phyloP scores from a whole-genome alignment of 768 basidiomycete species.

The Lyophyllum decastes region DNA sequence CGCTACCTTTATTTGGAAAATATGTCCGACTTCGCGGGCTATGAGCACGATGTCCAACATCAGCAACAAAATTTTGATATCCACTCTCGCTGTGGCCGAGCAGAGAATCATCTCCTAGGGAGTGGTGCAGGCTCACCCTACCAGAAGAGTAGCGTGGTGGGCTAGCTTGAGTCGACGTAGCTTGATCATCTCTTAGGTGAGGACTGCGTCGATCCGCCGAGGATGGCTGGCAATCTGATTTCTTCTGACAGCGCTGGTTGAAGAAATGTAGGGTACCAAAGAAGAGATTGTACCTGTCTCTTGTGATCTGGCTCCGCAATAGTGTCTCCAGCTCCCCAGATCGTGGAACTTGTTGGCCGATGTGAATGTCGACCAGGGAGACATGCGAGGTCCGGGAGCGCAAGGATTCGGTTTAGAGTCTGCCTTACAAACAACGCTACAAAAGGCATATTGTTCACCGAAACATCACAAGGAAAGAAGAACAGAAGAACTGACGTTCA shows the following conservation, averaged over 20 bases:
- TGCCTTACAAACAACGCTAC: slow-evolving; percentile 37
- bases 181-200: no score
- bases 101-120: neutral
- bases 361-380: slow-evolving; percentile 22
- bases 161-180: neutral
- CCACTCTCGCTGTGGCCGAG: neutral
- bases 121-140: neutral
- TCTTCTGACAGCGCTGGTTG: neutral
- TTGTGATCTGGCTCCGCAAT: neutral
- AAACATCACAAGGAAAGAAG: neutral
- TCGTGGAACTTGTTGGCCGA: neutral
- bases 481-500: slow-evolving; percentile 37
- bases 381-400: slow-evolving; percentile 45
- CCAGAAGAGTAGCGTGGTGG: neutral
- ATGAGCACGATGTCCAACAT: neutral
- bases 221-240: neutral
- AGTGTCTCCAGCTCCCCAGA: neutral
- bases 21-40: neutral
- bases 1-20: neutral
- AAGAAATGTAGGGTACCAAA: neutral
- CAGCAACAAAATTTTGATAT: neutral
- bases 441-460: neutral
- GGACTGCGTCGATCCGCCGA: neutral
- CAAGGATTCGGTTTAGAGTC: slow-evolving; percentile 41
- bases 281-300: slow-evolving; percentile 6